These are phyloP conservation scores for Selaginella moellendorffii DNA, from an alignment of 75 land plant genomes.

Conservation along the genomic window DNA sequence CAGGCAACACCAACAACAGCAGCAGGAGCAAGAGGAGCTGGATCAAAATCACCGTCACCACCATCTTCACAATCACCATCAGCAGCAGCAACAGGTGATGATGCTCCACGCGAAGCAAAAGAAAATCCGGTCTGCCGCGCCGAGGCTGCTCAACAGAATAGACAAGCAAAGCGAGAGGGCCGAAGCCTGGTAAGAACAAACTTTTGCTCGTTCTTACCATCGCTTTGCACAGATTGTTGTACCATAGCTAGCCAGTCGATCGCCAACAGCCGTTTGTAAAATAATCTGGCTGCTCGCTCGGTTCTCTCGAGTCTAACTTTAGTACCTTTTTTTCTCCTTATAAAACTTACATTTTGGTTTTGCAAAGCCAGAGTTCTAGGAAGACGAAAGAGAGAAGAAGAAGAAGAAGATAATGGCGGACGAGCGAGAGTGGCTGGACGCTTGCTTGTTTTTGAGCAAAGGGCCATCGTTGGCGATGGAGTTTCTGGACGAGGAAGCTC, in stretches of 20 bases:
- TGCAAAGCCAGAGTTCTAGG: no score
- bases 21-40: background rate
- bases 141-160: conserved; percentile 22
- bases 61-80: background rate
- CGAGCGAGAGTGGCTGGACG: conserved; percentile 28
- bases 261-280: no score
- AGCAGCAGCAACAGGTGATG: background rate
- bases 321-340: no score
- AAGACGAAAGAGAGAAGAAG: background rate
- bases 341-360: no score
- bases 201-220: no score
- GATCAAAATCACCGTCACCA: background rate
- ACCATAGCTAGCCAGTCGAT: no score
- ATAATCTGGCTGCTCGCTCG: no score
- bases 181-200: conserved; percentile 41
- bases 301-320: no score
- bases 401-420: conserved; percentile 4
- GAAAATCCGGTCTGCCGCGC: background rate
- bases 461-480: conserved; percentile 34
- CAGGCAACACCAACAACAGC: no score
- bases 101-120: background rate
- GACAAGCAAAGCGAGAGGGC: conserved; percentile 37
- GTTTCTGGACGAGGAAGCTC: conserved; percentile 19
- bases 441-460: conserved; percentile 26
- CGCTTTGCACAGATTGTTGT: no score